These are phyloP conservation scores for Lentinula raphanica DNA, from an alignment of 768 basidiomycete species.

Conservation along the genomic window DNA sequence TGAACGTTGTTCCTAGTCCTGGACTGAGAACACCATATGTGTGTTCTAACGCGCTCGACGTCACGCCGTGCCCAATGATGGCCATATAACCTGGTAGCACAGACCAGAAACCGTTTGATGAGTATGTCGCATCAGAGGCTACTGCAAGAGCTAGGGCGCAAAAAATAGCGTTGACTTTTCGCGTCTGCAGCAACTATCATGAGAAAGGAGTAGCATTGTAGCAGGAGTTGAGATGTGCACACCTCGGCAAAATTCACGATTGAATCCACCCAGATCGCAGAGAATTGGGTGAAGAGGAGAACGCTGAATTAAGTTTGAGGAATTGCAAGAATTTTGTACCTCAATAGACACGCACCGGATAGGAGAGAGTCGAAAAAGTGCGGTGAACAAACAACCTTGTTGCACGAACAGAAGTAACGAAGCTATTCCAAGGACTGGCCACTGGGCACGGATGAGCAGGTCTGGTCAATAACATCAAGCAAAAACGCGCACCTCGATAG, in stretches of 20 bases:
- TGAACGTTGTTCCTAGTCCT: conserved; percentile 51
- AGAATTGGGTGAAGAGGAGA: conserved; percentile 65
- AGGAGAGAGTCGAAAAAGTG: conserved; percentile 62
- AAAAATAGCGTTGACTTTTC: conserved; percentile 21
- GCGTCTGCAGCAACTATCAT: neutral
- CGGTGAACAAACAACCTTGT: conserved; percentile 61
- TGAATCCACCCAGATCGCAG: conserved; percentile 58
- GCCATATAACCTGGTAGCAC: conserved; percentile 65
- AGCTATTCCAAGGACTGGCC: conserved; percentile 64
- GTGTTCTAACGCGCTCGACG: conserved; percentile 59
- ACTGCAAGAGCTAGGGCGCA: conserved; percentile 51
- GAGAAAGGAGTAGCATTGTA: neutral
- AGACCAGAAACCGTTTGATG: conserved; percentile 33
- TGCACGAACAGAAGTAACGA: conserved; percentile 66
- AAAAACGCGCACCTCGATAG: conserved; percentile 51
- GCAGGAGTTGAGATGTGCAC: conserved; percentile 15
- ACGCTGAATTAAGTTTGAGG: conserved; percentile 38
- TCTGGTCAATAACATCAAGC: too few relatives aligned
- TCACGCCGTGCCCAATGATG: conserved; percentile 50
- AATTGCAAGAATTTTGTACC: neutral
- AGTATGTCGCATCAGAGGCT: conserved; percentile 48
- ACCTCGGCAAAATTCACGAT: conserved; percentile 46
- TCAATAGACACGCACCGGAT: conserved; percentile 46
- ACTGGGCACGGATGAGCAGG: conserved; percentile 33
- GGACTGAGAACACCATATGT: conserved; percentile 54